A percentile compares a stretch with the other conserved stretches of the same genome.
Conservation (phyloP, 1,284 basidiomycete species). For the Cryptococcus neoformans region DNA sequence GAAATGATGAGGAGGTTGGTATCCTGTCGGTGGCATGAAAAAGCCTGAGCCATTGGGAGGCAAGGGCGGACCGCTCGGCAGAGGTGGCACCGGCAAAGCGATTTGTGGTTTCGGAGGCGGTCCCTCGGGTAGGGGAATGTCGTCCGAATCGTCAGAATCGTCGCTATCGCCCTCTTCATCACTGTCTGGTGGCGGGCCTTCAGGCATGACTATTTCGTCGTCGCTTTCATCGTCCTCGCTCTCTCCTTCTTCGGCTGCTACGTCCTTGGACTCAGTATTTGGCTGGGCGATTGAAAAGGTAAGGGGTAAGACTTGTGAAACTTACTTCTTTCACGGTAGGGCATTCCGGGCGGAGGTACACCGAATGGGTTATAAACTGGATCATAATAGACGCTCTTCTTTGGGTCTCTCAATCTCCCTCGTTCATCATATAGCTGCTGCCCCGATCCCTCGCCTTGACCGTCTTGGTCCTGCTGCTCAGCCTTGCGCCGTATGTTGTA, state of each 20-base stretch:
- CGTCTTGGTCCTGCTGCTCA: constrained; percentile 51
- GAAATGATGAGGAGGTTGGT: background rate
- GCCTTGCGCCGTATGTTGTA: constrained; percentile 49
- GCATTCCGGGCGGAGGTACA: constrained; percentile 95
- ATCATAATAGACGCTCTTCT: constrained; percentile 89
- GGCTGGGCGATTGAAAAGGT: too few species aligned
- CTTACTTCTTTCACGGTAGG: constrained; percentile 80
- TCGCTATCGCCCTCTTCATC: constrained; percentile 21
- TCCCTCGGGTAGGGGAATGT: constrained; percentile 51
- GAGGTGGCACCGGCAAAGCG: constrained; percentile 9
- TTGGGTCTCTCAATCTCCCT: constrained; percentile 77
- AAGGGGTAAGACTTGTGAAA: constrained; percentile 12
- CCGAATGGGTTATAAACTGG: constrained; percentile 90
- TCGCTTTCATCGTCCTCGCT: constrained; percentile 50
- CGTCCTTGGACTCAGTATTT: background rate
- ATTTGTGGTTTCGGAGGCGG: constrained; percentile 38
- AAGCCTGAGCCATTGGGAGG: constrained; percentile 11
- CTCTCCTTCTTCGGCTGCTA: constrained; percentile 13
- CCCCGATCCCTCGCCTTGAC: constrained; percentile 52
- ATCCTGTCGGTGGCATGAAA: background rate
- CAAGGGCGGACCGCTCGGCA: constrained; percentile 25
- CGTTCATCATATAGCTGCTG: constrained; percentile 66
- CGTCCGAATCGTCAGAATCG: constrained; percentile 48
- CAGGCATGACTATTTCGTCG: constrained; percentile 82
- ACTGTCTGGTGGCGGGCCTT: constrained; percentile 64